These are phyloP conservation scores for Exobasidium rhododendri DNA, from an alignment of 1,284 basidiomycete genomes.

Conservation along the genomic window DNA sequence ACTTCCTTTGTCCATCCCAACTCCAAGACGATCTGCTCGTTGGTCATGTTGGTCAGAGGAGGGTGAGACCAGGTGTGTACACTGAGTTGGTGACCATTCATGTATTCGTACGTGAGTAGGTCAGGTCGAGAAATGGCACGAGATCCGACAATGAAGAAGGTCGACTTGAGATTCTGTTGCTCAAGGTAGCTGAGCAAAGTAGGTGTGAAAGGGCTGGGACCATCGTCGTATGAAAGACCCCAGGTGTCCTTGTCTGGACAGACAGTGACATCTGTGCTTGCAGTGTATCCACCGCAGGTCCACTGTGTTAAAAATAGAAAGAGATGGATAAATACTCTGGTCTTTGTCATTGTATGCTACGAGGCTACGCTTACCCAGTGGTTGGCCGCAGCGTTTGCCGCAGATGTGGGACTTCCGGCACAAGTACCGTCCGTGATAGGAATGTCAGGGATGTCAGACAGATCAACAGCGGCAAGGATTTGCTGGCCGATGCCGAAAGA, in stretches of 20 bases:
- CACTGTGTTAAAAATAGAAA: slow-evolving; percentile 64
- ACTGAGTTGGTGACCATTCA: slow-evolving; percentile 61
- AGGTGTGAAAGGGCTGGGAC: slow-evolving; percentile 78
- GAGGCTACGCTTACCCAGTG: not conserved
- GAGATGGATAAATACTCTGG: no score
- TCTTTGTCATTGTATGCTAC: not conserved
- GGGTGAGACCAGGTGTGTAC: slow-evolving; percentile 61
- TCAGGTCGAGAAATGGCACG: slow-evolving; percentile 76
- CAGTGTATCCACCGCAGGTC: slow-evolving; percentile 77
- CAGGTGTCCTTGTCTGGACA: slow-evolving; percentile 79
- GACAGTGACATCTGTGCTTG: slow-evolving; percentile 67
- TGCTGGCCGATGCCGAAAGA: slow-evolving; percentile 68
- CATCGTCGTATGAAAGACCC: slow-evolving; percentile 70
- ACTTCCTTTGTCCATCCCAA: slow-evolving; percentile 83
- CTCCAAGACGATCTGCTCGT: slow-evolving; percentile 84
- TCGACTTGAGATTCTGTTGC: slow-evolving; percentile 68
- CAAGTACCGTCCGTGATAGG: slow-evolving; percentile 65
- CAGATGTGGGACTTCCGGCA: slow-evolving; percentile 60
- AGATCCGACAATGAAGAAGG: slow-evolving; percentile 90
- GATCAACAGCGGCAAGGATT: slow-evolving; percentile 70
- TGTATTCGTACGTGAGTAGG: slow-evolving; percentile 78
- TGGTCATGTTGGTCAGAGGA: slow-evolving; percentile 73
- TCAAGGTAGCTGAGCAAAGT: slow-evolving; percentile 65
- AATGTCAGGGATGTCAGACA: slow-evolving; percentile 66
- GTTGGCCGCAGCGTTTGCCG: slow-evolving; percentile 55